Base-by-base conservation (phyloP, 768 basidiomycete genomes). In the Strobilomyces echinocephalus region DNA sequence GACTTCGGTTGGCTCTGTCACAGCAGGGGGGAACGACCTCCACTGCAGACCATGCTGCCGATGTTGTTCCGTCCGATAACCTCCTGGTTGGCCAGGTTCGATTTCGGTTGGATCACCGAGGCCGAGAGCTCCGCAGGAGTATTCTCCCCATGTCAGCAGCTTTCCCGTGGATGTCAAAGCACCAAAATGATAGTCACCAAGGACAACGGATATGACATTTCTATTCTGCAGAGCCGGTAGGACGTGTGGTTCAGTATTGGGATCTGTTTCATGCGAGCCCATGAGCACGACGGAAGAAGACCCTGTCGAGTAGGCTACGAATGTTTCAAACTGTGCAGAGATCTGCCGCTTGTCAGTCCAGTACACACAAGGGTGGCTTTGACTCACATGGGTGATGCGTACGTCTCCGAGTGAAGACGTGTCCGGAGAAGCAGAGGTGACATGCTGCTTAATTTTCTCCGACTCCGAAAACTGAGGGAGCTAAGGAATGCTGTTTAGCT, bases 121-220 rank as follows among this genome's bases (percentile, higher is more conserved):
- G 1, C 95, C 95, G 35, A 97, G 75, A 2, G 93, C 93, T 11
- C 95, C 94, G 30, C 72, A 67, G 20, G 86, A 87, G 69, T 83
- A 87, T 24, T 68, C 59, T 15, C 91, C 92, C 91, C 90, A 95
- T 11, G 93, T 89, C 18, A 87, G 73, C 24, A 93, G 73, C 63
- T 84, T 79, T 15, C 95, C 95, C 21, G 76, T 69, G 36, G 80
- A 75, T 3, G 91, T 95, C 61, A 97, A 74, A 1, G 95, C 95
- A 34, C 83, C 89, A 64, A 78, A 84, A 73, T 98, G 95, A 68
- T 95, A 97, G 70, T 98, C 95, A 6, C 95, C 95, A 47, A 93
- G 78, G 14, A 87, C 85, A 51, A 95, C 84, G 47, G 91, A 90
- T 55, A 97, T 95, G 50, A 97, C 81, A 35, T 78, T 75, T 58